A percentile compares a stretch with the other conserved stretches of the same genome.
These are phyloP conservation scores for Oxytropis ochrocephala DNA, from an alignment of 306 rosid species.

Conservation along the genomic window DNA sequence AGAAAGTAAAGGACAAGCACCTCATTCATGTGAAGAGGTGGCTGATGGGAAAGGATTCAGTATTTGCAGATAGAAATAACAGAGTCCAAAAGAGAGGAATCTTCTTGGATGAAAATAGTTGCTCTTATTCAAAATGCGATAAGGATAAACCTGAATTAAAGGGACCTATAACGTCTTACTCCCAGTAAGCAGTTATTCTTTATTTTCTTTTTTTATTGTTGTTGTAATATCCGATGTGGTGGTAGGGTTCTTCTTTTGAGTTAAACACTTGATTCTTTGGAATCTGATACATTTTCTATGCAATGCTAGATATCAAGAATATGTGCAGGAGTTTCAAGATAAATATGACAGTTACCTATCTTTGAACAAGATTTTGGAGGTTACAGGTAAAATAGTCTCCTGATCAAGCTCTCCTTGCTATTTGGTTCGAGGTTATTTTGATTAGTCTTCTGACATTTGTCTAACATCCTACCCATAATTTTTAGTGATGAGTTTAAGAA, in stretches of 20 bases:
- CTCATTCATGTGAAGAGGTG: slow-evolving; percentile 48
- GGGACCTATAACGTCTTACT: slow-evolving; percentile 67
- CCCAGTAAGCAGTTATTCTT: slow-evolving; percentile 63
- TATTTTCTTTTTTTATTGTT: not conserved
- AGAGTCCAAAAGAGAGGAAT: slow-evolving; percentile 84
- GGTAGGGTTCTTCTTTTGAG: not conserved
- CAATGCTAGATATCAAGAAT: slow-evolving; percentile 69
- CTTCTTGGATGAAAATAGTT: slow-evolving; percentile 94
- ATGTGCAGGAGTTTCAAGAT: slow-evolving; percentile 79
- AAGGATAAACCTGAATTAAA: slow-evolving; percentile 83
- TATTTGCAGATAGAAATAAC: slow-evolving; percentile 58
- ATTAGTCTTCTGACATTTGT: slow-evolving; percentile 4
- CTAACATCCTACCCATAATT: slow-evolving; percentile 18
- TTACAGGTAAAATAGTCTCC: slow-evolving; percentile 50
- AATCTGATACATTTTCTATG: slow-evolving; percentile 20
- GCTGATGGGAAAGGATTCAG: slow-evolving; percentile 49
- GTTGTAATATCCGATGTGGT: not conserved
- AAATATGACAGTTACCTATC: slow-evolving; percentile 82
- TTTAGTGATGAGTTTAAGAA: slow-evolving; percentile 64
- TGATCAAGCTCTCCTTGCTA: not conserved
- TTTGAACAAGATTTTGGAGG: slow-evolving; percentile 79
- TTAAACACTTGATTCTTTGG: slow-evolving; percentile 19
- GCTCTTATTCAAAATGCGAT: slow-evolving; percentile 88
- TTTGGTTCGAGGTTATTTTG: not conserved
- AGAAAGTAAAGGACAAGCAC: not conserved